Evolutionary conservation across 106 monocot species (phyloP), one percentile per base, ranked within the genome.

Genomic region (Hemerocallis citrina): DNA sequence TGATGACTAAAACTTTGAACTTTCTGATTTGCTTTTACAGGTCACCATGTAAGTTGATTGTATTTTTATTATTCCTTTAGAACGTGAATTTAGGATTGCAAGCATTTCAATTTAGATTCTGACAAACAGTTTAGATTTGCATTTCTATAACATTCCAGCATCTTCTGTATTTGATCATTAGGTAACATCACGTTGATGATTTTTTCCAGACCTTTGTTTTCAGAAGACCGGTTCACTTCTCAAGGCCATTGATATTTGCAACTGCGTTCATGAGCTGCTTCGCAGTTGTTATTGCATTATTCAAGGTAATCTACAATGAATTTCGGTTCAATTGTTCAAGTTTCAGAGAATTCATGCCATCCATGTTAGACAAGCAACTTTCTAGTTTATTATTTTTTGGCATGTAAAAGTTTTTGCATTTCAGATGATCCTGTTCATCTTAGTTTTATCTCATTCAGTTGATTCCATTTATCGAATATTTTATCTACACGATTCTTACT

Each of bases 241-340:
- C 92, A 16, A 99, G 77, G 80, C 85, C 98, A 20, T 64, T 92
- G 75, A 85, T 92, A 69, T 99, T 99, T 72, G 98, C 98, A 62
- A 92, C 92, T 52, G 88, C 85, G 47, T 99, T 99, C 55, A 99
- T 99, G 98, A 85, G 76, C 59, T 99, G 92, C 92, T 99, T 99
- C 64, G 92, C 98, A 48, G 82, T 99, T 68, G 98, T 99, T 55
- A 99, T 92, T 59, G 98, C 98, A 61, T 66, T 99, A 34, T 99
- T 99, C 71, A 99, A 99, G 92, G 98, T 99, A 78, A 74, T 57
- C 25, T n/a, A n/a, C n/a, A n/a, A n/a, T n/a, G n/a, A n/a, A n/a
- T n/a, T n/a, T n/a, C n/a, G 46, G 5, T 68, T 60, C 60, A 60
- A n/a, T n/a, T n/a, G n/a, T n/a, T n/a, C n/a, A n/a, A n/a, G n/a